These are phyloP conservation scores for Brassica juncea DNA, from an alignment of 345 rosid species.

Conservation along the genomic window DNA sequence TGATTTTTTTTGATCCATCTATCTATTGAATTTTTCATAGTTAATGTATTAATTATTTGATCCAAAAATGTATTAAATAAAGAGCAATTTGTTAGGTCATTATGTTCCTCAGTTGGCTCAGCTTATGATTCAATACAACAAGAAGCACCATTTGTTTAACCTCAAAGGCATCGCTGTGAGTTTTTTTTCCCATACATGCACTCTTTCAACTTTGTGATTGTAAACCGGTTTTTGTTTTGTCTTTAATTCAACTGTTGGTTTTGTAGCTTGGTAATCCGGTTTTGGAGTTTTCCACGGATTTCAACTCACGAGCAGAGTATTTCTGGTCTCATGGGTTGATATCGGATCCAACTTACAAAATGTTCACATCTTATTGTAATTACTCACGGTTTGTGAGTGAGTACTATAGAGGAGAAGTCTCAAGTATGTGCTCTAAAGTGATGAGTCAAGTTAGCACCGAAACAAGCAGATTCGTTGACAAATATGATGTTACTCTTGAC, in stretches of 20 bases:
- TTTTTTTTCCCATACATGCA: neutral
- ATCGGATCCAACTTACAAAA: constrained; percentile 77
- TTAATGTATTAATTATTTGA: neutral
- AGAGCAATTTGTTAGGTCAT: constrained; percentile 53
- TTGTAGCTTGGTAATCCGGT: constrained; percentile 91
- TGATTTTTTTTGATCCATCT: neutral
- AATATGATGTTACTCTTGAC: constrained; percentile 88
- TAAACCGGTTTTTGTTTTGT: neutral
- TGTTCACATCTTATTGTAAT: constrained; percentile 82
- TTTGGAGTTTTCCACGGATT: constrained; percentile 76
- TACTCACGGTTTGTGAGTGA: constrained; percentile 81
- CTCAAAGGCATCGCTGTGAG: constrained; percentile 93
- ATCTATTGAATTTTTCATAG: neutral
- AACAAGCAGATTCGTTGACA: constrained; percentile 84
- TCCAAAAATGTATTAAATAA: neutral
- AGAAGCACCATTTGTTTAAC: constrained; percentile 68
- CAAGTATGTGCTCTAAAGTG: constrained; percentile 68
- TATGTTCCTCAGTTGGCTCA: constrained; percentile 91
- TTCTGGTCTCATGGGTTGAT: constrained; percentile 95
- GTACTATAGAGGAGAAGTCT: constrained; percentile 68
- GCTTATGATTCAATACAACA: constrained; percentile 78
- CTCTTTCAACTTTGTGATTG: neutral
- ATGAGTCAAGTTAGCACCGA: constrained; percentile 74
- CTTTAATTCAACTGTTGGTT: neutral
- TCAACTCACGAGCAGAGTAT: constrained; percentile 90